Evolutionary conservation across 306 rosid genomes (phyloP), one percentile per base, ranked within the genome.

Genomic region (Gleditsia sinensis): DNA sequence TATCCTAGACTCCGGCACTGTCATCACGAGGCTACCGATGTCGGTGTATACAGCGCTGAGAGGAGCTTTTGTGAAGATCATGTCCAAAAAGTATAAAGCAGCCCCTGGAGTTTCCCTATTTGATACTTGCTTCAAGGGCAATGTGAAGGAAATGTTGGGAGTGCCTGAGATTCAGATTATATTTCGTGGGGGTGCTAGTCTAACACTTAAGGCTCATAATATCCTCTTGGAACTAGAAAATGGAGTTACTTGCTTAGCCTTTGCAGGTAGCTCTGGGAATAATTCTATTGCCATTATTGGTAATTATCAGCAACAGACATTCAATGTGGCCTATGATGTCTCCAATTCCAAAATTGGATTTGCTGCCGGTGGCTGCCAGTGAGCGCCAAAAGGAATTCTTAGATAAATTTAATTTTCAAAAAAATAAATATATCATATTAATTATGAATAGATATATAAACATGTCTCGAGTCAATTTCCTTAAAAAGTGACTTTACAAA

Each of bases 1-100:
- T 1, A 78, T 86, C 56, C 84, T 89, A n/a, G 93, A 89, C 61
- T 84, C 93, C 6, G 93, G 93, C 30, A 89, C 93, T 4, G 87
- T 89, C 8, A 86, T 89, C n/a, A 80, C 93, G 36, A 85, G 94
- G 78, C 68, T 89, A 42, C 94, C 94, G 3, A 6, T 23, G 13
- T 3, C 84, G 1, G 37, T 89, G 17, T 89, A 87, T 51, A 17
- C 74, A 0, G 84, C 88, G 20, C 65, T 89, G 24, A 74, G 42
- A 72, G 5, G 46, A 0, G 72, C 88, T 53, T 85, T 87, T 65
- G 87, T 77, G 50, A 54, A 3, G 8, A 73, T 72, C 74, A 46
- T 85, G 84, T 77, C 90, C 62, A 75, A 78, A 39, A 89, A 75
- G 73, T 87, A 76, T 48, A 28, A 68, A 46, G 17, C 39, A 3